Evolutionary conservation across 768 basidiomycete species (phyloP).

Genomic region (Pulveroboletus sp.): DNA sequence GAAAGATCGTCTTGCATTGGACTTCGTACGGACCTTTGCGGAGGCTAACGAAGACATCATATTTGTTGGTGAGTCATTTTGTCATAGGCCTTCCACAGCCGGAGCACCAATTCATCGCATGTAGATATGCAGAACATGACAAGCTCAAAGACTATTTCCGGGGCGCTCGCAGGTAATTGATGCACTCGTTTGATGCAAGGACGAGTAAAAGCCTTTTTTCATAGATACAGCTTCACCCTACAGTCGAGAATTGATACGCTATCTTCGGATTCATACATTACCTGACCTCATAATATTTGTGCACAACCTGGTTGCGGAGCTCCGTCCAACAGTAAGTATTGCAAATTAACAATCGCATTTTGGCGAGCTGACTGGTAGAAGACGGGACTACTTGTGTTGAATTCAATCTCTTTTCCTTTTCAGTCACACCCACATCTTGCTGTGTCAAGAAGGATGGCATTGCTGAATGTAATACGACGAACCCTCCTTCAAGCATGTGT

Average conservation of each 20-base stretch:
- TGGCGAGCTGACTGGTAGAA: conserved; percentile 12
- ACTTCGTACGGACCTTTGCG: conserved; percentile 46
- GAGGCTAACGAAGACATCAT: conserved; percentile 49
- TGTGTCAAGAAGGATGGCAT: conserved; percentile 34
- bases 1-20: conserved; percentile 52
- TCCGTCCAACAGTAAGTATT: conserved; percentile 45
- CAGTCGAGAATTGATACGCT: conserved; percentile 21
- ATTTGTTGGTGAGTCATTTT: conserved; percentile 50
- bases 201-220: conserved; percentile 1
- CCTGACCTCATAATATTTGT: conserved; percentile 57
- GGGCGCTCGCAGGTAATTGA: conserved; percentile 23
- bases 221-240: conserved; percentile 42
- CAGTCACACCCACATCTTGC: conserved; percentile 43
- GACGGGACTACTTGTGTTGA: conserved; percentile 59
- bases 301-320: conserved; percentile 45
- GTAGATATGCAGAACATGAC: conserved; percentile 49
- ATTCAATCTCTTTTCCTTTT: conserved; percentile 65
- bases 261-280: conserved; percentile 38
- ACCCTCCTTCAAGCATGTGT: conserved; percentile 46
- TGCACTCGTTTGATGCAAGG: conserved; percentile 7
- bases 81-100: neutral
- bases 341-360: conserved; percentile 9
- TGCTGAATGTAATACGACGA: conserved; percentile 52
- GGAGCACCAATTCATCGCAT: conserved; percentile 5
- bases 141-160: conserved; percentile 34